Conservation (phyloP, 78 protist species). For the Dictyostelium purpureum region DNA sequence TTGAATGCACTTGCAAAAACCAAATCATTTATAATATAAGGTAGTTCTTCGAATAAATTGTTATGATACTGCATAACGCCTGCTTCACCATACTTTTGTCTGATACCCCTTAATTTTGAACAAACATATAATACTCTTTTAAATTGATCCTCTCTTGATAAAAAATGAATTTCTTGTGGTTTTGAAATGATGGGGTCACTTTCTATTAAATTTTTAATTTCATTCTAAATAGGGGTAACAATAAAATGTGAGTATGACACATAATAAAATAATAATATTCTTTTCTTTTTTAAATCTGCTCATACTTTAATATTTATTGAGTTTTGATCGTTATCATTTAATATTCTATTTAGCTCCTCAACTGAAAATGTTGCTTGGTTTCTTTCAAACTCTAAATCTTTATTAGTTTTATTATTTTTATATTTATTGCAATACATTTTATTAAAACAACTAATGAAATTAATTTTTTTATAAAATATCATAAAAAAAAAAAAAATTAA, state of each 20-base stretch:
- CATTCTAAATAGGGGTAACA: constrained; percentile 5
- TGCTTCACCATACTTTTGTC: neutral
- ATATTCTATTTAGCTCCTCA: neutral
- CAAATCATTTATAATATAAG: constrained; percentile 43
- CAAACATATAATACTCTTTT: neutral
- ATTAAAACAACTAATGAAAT: too few relatives aligned
- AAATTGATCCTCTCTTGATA: constrained; percentile 68
- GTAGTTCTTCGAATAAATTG: constrained; percentile 17
- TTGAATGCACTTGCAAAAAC: constrained; percentile 46
- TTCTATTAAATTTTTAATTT: constrained; percentile 8
- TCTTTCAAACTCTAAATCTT: constrained; percentile 27
- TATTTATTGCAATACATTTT: neutral
- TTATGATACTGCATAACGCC: neutral
- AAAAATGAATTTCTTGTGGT: constrained; percentile 34
- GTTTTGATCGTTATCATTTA: neutral
- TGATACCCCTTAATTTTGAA: neutral
- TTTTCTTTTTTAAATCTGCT: too few relatives aligned
- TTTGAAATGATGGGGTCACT: constrained; percentile 6
- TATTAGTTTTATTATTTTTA: neutral
- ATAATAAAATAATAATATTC: neutral
- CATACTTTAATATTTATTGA: neutral
- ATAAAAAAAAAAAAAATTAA: too few relatives aligned
- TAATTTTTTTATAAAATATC: too few relatives aligned
- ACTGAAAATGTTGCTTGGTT: constrained; percentile 6
- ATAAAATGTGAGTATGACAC: too few relatives aligned